These are phyloP conservation scores for Clonostachys byssicola DNA, from an alignment of 2,329 filamentous ascomycete species.

Conservation along the genomic window DNA sequence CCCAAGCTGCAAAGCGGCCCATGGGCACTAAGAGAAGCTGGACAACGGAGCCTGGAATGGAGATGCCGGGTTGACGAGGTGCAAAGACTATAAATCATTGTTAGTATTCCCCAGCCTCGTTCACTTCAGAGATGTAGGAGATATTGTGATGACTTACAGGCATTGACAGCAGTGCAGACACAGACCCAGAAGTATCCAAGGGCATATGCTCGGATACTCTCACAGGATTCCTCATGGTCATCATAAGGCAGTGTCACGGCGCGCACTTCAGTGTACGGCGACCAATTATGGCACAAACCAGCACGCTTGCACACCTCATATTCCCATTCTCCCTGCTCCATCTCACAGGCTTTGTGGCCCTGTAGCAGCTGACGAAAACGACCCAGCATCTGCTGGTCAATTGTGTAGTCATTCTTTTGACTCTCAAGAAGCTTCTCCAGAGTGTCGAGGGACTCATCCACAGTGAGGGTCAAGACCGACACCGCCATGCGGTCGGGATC, in stretches of 20 bases:
- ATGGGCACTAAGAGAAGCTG: constrained; percentile 37
- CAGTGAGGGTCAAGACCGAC: constrained; percentile 14
- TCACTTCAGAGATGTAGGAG: too few relatives aligned
- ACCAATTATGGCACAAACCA: constrained; percentile 9
- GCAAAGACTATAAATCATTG: constrained; percentile 2
- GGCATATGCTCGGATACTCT: constrained; percentile 18
- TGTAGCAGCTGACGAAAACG: constrained; percentile 11
- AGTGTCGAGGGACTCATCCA: constrained; percentile 6
- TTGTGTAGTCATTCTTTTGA: constrained; percentile 18
- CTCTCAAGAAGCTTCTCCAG: constrained; percentile 8
- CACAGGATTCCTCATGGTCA: constrained; percentile 16
- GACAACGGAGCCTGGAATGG: constrained; percentile 23
- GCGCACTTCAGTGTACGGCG: constrained; percentile 18
- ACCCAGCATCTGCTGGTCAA: constrained; percentile 12
- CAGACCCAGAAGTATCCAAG: constrained; percentile 19
- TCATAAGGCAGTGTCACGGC: constrained; percentile 17
- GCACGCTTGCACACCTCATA: constrained; percentile 15
- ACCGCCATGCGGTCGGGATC: constrained; percentile 14
- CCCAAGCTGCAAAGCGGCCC: constrained; percentile 28
- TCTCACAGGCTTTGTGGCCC: constrained; percentile 15
- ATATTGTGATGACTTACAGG: constrained; percentile 1
- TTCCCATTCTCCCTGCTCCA: constrained; percentile 17
- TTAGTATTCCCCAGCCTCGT: not conserved
- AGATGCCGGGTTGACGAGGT: constrained; percentile 9
- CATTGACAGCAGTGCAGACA: constrained; percentile 8